A percentile compares a stretch with the other conserved stretches of the same genome.
Evolutionary conservation across 2,329 filamentous ascomycete genomes (phyloP).

Genomic region (Bimuria novae-zelandiae): DNA sequence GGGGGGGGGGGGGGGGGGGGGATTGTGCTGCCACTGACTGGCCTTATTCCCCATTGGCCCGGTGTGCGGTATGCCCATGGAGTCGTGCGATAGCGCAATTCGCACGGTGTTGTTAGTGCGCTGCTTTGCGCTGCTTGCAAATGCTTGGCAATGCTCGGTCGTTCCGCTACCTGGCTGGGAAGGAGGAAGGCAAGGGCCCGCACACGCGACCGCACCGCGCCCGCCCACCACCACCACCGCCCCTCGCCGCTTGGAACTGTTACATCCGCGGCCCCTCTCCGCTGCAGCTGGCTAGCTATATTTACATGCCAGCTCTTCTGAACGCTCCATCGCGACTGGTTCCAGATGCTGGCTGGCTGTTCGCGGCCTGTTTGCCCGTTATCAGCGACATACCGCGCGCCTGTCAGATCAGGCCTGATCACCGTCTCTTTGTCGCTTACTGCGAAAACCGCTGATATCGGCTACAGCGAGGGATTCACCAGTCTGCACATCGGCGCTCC

Average conservation of each 20-base stretch:
- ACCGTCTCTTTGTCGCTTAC: not conserved
- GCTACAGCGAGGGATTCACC: not conserved
- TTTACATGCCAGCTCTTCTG: too few relatives aligned
- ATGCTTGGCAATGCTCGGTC: not conserved
- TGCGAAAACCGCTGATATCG: not conserved
- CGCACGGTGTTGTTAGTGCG: not conserved
- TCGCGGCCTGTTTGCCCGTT: too few relatives aligned
- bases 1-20: not conserved
- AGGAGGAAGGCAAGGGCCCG: not conserved
- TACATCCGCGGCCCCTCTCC: not conserved
- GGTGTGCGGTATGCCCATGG: not conserved
- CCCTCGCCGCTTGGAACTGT: too few relatives aligned
- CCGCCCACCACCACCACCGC: not conserved
- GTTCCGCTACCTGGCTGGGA: not conserved
- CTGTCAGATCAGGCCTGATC: not conserved
- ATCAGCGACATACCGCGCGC: not conserved
- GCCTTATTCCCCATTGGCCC: constrained; percentile 5
- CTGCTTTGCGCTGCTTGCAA: not conserved
- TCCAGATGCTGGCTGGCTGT: too few relatives aligned
- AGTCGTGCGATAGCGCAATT: constrained; percentile 5
- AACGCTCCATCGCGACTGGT: too few relatives aligned
- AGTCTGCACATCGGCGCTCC: too few relatives aligned
- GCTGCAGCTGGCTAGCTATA: not conserved
- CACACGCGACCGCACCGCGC: not conserved
- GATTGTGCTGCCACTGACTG: too few relatives aligned